Percentiles rank a stretch among this genome's conserved stretches.
phyloP scores from a whole-genome alignment of 2,329 filamentous ascomycete genomes.

The Ceratocystis colombiana region DNA sequence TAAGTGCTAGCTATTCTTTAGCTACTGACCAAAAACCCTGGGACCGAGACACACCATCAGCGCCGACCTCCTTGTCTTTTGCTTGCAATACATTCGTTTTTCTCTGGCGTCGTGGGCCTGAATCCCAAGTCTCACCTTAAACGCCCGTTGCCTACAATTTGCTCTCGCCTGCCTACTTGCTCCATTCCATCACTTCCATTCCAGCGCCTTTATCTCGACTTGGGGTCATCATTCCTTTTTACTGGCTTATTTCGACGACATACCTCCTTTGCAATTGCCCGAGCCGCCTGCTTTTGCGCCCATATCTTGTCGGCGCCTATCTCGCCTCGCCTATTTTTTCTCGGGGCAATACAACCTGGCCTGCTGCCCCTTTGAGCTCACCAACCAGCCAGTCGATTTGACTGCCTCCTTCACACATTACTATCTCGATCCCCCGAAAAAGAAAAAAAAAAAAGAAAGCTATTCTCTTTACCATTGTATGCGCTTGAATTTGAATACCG shows the following conservation, averaged over 20 bases:
- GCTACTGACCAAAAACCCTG: neutral
- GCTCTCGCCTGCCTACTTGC: neutral
- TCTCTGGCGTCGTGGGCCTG: neutral
- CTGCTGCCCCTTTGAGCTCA: neutral
- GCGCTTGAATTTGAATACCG: too few species aligned
- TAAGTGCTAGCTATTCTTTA: neutral
- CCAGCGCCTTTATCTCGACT: neutral
- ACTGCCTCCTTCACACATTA: neutral
- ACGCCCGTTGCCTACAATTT: neutral
- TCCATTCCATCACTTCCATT: neutral
- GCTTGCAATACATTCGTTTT: neutral
- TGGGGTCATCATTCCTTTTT: neutral
- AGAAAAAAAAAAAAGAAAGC: too few species aligned
- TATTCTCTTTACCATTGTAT: too few species aligned
- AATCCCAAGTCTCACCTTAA: neutral
- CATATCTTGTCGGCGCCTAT: neutral
- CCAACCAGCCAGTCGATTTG: neutral
- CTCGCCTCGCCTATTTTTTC: slow-evolving; percentile 6
- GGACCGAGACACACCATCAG: neutral
- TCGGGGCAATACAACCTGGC: neutral
- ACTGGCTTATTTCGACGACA: slow-evolving; percentile 16
- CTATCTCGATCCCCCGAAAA: neutral
- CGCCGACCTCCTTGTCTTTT: neutral
- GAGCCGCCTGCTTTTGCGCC: slow-evolving; percentile 7
- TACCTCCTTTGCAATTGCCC: neutral